Evolutionary conservation across 805 yeast species (phyloP).

Genomic region (Kluyveromyces wickerhamii): DNA sequence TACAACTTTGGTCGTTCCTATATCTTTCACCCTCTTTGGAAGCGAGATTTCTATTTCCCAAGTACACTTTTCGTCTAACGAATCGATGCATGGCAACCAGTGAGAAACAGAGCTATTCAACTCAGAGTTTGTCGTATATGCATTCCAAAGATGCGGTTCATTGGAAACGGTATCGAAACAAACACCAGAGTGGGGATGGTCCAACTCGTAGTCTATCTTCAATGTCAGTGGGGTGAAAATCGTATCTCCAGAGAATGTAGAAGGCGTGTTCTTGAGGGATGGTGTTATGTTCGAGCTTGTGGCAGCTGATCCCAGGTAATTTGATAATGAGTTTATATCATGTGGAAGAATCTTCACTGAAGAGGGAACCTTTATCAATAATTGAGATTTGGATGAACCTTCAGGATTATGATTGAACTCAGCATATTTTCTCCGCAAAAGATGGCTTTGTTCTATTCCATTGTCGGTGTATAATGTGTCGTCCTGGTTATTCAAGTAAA

Average conservation of each 20-base stretch:
- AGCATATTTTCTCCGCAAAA: constrained; percentile 25
- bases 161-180: constrained; percentile 46
- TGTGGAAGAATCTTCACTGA: constrained; percentile 50
- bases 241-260: constrained; percentile 32
- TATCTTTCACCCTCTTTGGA: constrained; percentile 71
- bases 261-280: constrained; percentile 34
- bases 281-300: constrained; percentile 33
- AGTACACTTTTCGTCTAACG: constrained; percentile 76
- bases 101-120: constrained; percentile 76
- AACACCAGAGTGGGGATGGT: constrained; percentile 66
- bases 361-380: constrained; percentile 27
- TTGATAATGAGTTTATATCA: constrained; percentile 35
- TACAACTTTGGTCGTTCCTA: constrained; percentile 36
- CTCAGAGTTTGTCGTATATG: constrained; percentile 75
- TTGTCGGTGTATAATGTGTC: constrained; percentile 20
- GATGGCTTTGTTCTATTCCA: constrained; percentile 29
- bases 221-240: constrained; percentile 69
- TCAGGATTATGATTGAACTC: constrained; percentile 25
- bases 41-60: constrained; percentile 88
- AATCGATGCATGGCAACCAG: constrained; percentile 98
- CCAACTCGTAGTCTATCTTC: constrained; percentile 55
- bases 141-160: constrained; percentile 60
- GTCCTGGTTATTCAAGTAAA: constrained; percentile 2
- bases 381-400: constrained; percentile 24
- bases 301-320: constrained; percentile 10